Evolutionary conservation across 768 basidiomycete species (phyloP), one percentile per base, ranked within the genome.

Genomic region (Dacryopinax primogenitus): DNA sequence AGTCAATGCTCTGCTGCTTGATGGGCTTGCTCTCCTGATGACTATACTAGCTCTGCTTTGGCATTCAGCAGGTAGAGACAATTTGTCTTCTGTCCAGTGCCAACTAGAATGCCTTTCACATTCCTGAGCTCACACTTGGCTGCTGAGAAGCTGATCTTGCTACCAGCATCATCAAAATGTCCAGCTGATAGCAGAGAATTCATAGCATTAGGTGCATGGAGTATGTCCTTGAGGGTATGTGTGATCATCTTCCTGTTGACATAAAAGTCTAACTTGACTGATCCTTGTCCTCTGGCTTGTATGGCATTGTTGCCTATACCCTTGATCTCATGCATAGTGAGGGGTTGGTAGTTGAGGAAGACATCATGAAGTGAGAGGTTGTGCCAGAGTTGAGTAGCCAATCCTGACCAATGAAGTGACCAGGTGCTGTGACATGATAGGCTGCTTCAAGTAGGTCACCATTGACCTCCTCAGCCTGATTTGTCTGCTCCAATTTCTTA

Each of bases 151-250:
- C n/a, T 39, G 37, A 39, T 39, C 37, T 39, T 39, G 37, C 37
- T n/a, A n/a, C 37, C 37, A n/a, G 37, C n/a, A 11, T 39, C 37
- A 39, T 39, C 37, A 39, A 39, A 39, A 11, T n/a, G 37, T 39
- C 37, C 37, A 39, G 37, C 37, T 11, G 37, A 39, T 11, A 39
- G 37, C 12, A 39, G 37, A n/a, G 37, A 39, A n/a, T 39, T 39
- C 12, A 39, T 11, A 11, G 37, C 37, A n/a, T 39, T 39, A 39
- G 37, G 37, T 39, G 37, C 37, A 39, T 39, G 37, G 37, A 39
- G 37, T 11, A 39, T n/a, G n/a, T 39, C 37, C 37, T 39, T 39
- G 12, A 39, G 33, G 86, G 84, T 12, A 72, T 87, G 18, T 92
- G 91, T 12, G 92, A 75, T 84, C 66, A 66, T 64, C 63, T 63